Evolutionary conservation across 202 grass and related monocot genomes (phyloP), one percentile per base, ranked within the genome.

Genomic region (Brachypodium distachyon): DNA sequence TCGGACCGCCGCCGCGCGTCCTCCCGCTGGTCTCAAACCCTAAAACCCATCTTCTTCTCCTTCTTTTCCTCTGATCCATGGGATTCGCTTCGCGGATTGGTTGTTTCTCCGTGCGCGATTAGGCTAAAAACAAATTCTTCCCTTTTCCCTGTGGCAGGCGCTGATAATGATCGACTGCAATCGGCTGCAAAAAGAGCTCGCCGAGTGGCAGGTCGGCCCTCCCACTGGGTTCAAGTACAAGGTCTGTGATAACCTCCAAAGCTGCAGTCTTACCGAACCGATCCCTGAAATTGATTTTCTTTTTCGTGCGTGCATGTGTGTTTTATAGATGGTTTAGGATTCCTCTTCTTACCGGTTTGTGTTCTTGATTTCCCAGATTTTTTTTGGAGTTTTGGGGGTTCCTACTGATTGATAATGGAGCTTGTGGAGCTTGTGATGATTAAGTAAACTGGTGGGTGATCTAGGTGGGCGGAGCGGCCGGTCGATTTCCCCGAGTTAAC

Each of bases 91-190:
- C 31, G 14, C 36, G 13, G n/a, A 21, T 8, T 18, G 46, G 28
- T 10, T 16, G 31, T 73, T n/a, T n/a, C n/a, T 79, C 41, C 49
- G 21, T 55, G 53, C 31, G 18, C 63, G 76, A 84, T 81, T 85
- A 13, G 70, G 39, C 67, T 59, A 39, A 53, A 40, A 67, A n/a
- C 3, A 22, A n/a, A n/a, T n/a, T 6, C 51, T 48, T 9, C 64
- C 58, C 38, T 64, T 77, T 36, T 74, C 34, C 3, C 3, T 19
- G 25, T 10, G 61, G 36, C 82, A 91, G 91, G 79, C 81, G 77
- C 83, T 94, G 82, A 88, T 85, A 88, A 94, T 91, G 88, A 94
- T 94, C 88, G 91, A 88, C 11, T 88, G 85, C 82, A 91, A 86
- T 78, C 78, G 91, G 63, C 72, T 91, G 56, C 85, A 90, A 72